phyloP scores from a whole-genome alignment of 2,329 filamentous ascomycete genomes.

The Neoascochyta sp. region DNA sequence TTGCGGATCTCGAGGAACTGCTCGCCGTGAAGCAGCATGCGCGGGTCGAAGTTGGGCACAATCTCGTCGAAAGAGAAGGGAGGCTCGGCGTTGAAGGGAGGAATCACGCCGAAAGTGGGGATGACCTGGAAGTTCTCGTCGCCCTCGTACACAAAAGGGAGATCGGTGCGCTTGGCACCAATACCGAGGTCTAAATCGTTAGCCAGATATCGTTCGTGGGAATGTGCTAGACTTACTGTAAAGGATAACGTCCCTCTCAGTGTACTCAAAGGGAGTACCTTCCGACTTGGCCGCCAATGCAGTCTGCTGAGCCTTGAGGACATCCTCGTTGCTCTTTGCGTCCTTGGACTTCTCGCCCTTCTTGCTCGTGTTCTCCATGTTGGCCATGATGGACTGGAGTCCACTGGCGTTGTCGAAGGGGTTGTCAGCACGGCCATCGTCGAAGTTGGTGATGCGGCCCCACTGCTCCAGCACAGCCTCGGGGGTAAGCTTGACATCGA shows the following conservation, averaged over 20 bases:
- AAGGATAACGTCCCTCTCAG: slow-evolving; percentile 83
- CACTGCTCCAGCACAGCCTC: slow-evolving; percentile 68
- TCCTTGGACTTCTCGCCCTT: slow-evolving; percentile 39
- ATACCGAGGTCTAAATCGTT: slow-evolving; percentile 66
- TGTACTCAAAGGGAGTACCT: slow-evolving; percentile 75
- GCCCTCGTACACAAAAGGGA: slow-evolving; percentile 86
- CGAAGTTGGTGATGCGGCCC: slow-evolving; percentile 76
- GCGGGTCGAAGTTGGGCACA: slow-evolving; percentile 92
- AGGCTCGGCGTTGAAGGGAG: slow-evolving; percentile 78
- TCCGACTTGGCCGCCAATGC: slow-evolving; percentile 68
- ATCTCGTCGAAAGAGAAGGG: slow-evolving; percentile 79
- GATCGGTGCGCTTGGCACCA: slow-evolving; percentile 84
- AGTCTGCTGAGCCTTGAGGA: slow-evolving; percentile 70
- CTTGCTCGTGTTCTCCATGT: slow-evolving; percentile 71
- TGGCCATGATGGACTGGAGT: slow-evolving; percentile 75
- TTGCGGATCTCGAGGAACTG: slow-evolving; percentile 95
- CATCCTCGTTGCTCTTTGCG: slow-evolving; percentile 58
- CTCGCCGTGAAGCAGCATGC: slow-evolving; percentile 98
- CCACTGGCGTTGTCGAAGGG: slow-evolving; percentile 75
- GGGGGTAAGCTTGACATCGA: slow-evolving; percentile 72
- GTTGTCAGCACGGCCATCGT: slow-evolving; percentile 81
- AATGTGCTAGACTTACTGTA: slow-evolving; percentile 57
- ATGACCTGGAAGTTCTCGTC: slow-evolving; percentile 88
- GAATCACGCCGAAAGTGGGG: slow-evolving; percentile 93
- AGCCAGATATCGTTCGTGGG: slow-evolving; percentile 8